Base-by-base conservation (phyloP, 2,329 filamentous ascomycete genomes). In the Penicillium sp. region DNA sequence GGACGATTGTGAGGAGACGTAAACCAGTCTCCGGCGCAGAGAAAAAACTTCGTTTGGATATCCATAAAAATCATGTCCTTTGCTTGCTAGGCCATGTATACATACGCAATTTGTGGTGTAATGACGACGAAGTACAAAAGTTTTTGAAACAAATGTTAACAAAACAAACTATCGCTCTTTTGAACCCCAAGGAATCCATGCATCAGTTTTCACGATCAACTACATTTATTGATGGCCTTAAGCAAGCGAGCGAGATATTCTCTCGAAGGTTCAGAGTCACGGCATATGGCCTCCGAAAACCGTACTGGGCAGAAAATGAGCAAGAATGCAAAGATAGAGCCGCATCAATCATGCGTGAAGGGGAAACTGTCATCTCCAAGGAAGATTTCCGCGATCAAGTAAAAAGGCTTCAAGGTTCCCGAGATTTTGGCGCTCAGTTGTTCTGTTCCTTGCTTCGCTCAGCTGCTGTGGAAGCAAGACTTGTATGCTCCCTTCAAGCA, bases 401-500 rank as follows among this genome's bases (percentile, higher is more conserved):
- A 0, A 81, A 77, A 59, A 82, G 75, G 5, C 72, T 96, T 18
- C 78, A 85, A 61, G 95, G 93, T 0, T 97, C 93, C 8, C 84
- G 92, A 61, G 94, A 99, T 70, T 80, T 95, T 9, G 94, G 92
- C 0, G 89, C 91, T 1, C 92, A 97, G 69, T 72, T 99, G 0
- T 96, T 95, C 66, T 97, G 94, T 70, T 89, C 92, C 2, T 73
- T 97, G 30, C 79, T 99, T 3, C 86, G 94, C 18, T 83, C 85
- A n/a, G 84, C 82, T n/a, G 91, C 90, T 2, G 84, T 97, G 6
- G 85, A 91, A 61, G 81, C 90, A 5, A 83, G 94, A 12, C 79
- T 99, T 4, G 89, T 97, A 0, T 97, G 91, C 71, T 99, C 94
- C 4, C 76, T 99, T 3, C 94, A 99, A 63, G 84, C 87, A 1